Evolutionary conservation across 345 rosid species (phyloP).

Genomic region (Syzygium oleosum): DNA sequence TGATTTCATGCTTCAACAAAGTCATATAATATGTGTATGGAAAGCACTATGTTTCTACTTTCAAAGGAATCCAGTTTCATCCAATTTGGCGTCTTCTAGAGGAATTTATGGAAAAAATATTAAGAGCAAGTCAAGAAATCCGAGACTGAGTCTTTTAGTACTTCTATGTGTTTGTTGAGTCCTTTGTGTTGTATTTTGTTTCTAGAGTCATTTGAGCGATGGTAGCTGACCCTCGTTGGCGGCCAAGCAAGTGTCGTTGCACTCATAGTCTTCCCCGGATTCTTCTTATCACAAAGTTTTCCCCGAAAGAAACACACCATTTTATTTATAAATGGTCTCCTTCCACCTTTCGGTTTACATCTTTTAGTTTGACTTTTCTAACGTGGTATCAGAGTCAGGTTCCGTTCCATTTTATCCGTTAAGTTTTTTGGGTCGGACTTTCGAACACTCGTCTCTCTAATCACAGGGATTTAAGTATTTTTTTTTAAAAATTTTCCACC

Average conservation of each 20-base stretch:
- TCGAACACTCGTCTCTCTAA: background rate
- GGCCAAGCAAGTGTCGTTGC: too few species aligned
- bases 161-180: background rate
- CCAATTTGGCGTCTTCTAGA: background rate
- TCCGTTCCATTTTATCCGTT: background rate
- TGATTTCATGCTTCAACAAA: background rate
- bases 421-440: background rate
- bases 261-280: too few species aligned
- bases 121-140: background rate
- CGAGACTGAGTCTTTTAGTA: background rate
- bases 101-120: background rate
- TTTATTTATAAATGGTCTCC: accelerated
- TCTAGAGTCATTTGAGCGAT: background rate
- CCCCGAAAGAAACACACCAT: background rate
- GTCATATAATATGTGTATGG: background rate
- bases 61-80: too few species aligned
- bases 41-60: background rate
- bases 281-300: too few species aligned
- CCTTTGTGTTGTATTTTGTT: background rate
- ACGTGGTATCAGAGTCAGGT: accelerated
- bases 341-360: accelerated
- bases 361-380: accelerated
- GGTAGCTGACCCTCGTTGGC: background rate
- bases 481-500: background rate
- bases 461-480: background rate